phyloP scores from a whole-genome alignment of 331 rosid genomes.

The Cydonia oblonga region DNA sequence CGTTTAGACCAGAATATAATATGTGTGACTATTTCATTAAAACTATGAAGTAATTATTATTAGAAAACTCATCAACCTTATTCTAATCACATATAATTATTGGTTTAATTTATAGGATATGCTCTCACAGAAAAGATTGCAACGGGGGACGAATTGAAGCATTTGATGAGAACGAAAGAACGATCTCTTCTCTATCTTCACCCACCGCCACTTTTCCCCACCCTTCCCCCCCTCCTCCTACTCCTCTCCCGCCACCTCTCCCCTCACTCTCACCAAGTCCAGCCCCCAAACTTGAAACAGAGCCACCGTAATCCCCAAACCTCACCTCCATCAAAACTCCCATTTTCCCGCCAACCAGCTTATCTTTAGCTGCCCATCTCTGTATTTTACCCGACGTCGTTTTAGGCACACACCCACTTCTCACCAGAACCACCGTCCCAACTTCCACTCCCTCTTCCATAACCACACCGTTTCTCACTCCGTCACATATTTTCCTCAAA shows the following conservation, averaged over 20 bases:
- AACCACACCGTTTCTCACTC: conserved; percentile 26
- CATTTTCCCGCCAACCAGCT: conserved; percentile 40
- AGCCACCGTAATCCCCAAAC: conserved; percentile 15
- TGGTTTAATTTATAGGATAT: background rate
- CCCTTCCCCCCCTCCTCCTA: background rate
- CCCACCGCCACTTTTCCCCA: background rate
- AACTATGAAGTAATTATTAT: background rate
- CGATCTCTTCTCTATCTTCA: background rate
- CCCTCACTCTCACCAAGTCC: background rate
- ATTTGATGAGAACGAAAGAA: background rate
- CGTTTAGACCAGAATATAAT: too few species aligned
- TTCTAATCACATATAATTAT: background rate
- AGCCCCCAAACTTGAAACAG: background rate
- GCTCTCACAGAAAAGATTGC: conserved; percentile 26
- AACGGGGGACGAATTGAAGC: conserved; percentile 13
- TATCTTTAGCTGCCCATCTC: conserved; percentile 50
- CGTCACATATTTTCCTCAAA: conserved; percentile 35
- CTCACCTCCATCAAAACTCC: conserved; percentile 34
- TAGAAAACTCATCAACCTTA: background rate
- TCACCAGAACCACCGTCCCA: conserved; percentile 55
- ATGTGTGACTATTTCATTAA: too few species aligned
- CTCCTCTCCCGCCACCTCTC: background rate
- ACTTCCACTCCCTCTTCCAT: conserved; percentile 38
- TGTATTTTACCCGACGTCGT: conserved; percentile 74
- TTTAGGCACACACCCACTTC: conserved; percentile 47